phyloP scores from a whole-genome alignment of 2,329 filamentous ascomycete genomes.

The Nectriaceae sp. region DNA sequence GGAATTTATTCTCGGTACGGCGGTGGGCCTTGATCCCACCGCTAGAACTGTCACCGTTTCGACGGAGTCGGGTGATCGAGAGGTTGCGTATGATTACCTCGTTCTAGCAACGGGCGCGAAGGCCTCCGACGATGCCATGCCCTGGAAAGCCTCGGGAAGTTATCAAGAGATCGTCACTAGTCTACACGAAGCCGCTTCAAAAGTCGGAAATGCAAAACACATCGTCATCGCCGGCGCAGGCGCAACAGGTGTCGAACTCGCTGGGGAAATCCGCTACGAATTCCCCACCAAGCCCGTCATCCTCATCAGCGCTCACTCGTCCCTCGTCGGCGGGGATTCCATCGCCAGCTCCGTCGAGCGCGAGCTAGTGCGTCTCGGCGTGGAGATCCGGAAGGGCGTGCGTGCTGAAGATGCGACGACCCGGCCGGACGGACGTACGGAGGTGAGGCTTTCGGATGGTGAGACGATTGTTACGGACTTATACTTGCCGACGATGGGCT shows the following conservation, averaged over 20 bases:
- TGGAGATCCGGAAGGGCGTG: slow-evolving; percentile 46
- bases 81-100: slow-evolving; percentile 55
- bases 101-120: slow-evolving; percentile 59
- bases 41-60: slow-evolving; percentile 45
- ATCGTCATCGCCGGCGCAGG: slow-evolving; percentile 60
- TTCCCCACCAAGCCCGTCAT: slow-evolving; percentile 53
- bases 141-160: slow-evolving; percentile 54
- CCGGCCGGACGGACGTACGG: slow-evolving; percentile 46
- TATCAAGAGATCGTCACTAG: slow-evolving; percentile 45
- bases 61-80: slow-evolving; percentile 28
- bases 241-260: slow-evolving; percentile 56
- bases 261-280: slow-evolving; percentile 55
- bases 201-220: slow-evolving; percentile 48
- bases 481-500: slow-evolving; percentile 58
- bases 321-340: slow-evolving; percentile 47
- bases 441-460: slow-evolving; percentile 48
- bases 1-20: slow-evolving; percentile 55
- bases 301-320: slow-evolving; percentile 44
- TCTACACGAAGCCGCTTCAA: slow-evolving; percentile 43
- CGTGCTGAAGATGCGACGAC: slow-evolving; percentile 40
- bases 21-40: slow-evolving; percentile 41
- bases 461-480: slow-evolving; percentile 53
- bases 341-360: slow-evolving; percentile 42
- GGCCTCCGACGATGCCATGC: slow-evolving; percentile 40
- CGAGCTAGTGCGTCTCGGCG: slow-evolving; percentile 56